A percentile compares a stretch with the other conserved stretches of the same genome.
Conservation (phyloP, 73 alveolate species). For the Tetrahymena thermophila region DNA sequence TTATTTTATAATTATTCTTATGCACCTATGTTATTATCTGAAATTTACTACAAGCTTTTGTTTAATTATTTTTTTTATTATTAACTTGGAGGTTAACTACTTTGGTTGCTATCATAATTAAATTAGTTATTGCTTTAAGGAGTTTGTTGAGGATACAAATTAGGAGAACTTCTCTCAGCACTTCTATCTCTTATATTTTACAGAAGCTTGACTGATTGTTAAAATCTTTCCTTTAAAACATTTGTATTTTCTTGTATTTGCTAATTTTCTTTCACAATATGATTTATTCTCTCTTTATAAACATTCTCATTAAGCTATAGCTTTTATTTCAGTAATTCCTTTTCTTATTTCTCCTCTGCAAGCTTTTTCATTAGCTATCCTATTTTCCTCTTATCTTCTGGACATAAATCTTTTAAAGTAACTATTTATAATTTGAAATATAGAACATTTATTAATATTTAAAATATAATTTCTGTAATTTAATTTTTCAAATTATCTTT, state of each 20-base stretch:
- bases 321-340: neutral
- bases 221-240: neutral
- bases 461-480: neutral
- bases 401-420: conserved; percentile 20
- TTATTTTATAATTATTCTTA: neutral
- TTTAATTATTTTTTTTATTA: neutral
- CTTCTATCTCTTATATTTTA: neutral
- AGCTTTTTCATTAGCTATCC: conserved; percentile 21
- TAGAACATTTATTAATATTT: too few relatives aligned
- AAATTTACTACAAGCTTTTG: neutral
- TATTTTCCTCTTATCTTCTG: conserved; percentile 25
- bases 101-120: neutral
- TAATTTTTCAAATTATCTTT: neutral
- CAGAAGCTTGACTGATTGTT: neutral
- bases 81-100: neutral
- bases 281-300: neutral
- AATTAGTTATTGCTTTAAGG: neutral
- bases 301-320: neutral
- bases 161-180: neutral
- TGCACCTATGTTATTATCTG: neutral
- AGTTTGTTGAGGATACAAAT: neutral
- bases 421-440: neutral
- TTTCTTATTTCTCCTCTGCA: conserved; percentile 28
- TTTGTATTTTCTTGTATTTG: neutral
- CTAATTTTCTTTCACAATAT: neutral